Conservation (phyloP, 2,329 filamentous ascomycete genomes). For the Sporothrix mexicana region DNA sequence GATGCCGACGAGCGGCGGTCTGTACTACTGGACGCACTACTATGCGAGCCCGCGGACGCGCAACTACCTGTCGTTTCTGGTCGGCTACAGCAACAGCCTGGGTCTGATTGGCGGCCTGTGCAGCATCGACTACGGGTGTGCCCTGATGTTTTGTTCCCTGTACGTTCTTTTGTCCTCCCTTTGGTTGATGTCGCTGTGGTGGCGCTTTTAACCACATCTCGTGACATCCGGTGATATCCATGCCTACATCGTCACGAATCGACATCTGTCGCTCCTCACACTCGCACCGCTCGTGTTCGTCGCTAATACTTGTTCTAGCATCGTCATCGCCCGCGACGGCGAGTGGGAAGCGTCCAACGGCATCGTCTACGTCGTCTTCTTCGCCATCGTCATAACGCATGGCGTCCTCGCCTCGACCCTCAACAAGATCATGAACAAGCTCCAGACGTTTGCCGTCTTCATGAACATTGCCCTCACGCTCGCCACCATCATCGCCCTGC, state of each 20-base stretch:
- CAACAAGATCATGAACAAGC: constrained; percentile 62
- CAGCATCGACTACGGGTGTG: constrained; percentile 64
- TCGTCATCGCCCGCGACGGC: constrained; percentile 62
- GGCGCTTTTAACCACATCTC: too few relatives aligned
- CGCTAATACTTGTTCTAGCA: constrained; percentile 39
- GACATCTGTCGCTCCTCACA: neutral
- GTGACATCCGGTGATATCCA: too few relatives aligned
- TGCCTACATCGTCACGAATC: neutral
- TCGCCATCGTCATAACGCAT: constrained; percentile 59
- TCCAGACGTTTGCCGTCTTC: constrained; percentile 62
- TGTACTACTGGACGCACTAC: constrained; percentile 67
- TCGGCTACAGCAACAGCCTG: constrained; percentile 66
- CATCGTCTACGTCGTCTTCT: constrained; percentile 62
- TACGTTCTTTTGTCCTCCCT: constrained; percentile 37
- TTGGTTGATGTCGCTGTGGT: neutral
- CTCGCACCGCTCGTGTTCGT: neutral
- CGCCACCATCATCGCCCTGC: constrained; percentile 62
- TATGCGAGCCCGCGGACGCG: constrained; percentile 60
- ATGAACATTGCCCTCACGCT: constrained; percentile 62
- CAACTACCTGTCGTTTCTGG: constrained; percentile 64
- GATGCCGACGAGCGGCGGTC: constrained; percentile 64
- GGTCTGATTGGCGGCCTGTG: constrained; percentile 66
- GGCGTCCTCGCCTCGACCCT: constrained; percentile 59
- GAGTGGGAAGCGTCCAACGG: constrained; percentile 62
- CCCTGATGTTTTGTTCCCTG: constrained; percentile 64